Evolutionary conservation across 2,329 filamentous ascomycete species (phyloP).

Genomic region (Fusarium tricinctum): DNA sequence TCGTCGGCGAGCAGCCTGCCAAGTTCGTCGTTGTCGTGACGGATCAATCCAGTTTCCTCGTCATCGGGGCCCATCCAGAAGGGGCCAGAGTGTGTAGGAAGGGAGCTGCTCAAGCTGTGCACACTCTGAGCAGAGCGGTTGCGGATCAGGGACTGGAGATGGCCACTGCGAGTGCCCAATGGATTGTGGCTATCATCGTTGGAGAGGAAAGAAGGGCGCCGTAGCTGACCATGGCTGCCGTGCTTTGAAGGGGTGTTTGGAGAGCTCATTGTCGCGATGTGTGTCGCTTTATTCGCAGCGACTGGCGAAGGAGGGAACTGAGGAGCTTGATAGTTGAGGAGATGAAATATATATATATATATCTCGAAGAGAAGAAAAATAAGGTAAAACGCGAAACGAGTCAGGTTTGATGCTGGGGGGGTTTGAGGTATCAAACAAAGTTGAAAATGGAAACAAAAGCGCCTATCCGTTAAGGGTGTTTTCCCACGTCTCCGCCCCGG

Average conservation of each 20-base stretch:
- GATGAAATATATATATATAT: constrained; percentile 3
- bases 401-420: constrained; percentile 27
- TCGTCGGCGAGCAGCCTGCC: constrained; percentile 66
- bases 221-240: constrained; percentile 42
- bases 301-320: constrained; percentile 14
- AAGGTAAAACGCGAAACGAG: constrained; percentile 24
- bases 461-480: constrained; percentile 29
- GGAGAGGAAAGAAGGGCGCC: constrained; percentile 53
- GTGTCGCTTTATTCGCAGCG: constrained; percentile 24
- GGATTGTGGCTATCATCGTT: constrained; percentile 54
- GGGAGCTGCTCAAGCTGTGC: constrained; percentile 50
- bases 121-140: constrained; percentile 55
- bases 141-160: constrained; percentile 57
- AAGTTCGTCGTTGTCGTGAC: constrained; percentile 60
- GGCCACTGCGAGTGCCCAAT: constrained; percentile 56
- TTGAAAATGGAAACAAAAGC: constrained; percentile 28
- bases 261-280: constrained; percentile 50
- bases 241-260: constrained; percentile 48
- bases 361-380: constrained; percentile 16
- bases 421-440: constrained; percentile 33
- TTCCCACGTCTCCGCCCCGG: constrained; percentile 24
- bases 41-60: constrained; percentile 50
- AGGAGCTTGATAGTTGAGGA: background rate
- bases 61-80: constrained; percentile 52
- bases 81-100: constrained; percentile 38